phyloP scores from a whole-genome alignment of 2,329 filamentous ascomycete genomes.

The Penicillium sp. region DNA sequence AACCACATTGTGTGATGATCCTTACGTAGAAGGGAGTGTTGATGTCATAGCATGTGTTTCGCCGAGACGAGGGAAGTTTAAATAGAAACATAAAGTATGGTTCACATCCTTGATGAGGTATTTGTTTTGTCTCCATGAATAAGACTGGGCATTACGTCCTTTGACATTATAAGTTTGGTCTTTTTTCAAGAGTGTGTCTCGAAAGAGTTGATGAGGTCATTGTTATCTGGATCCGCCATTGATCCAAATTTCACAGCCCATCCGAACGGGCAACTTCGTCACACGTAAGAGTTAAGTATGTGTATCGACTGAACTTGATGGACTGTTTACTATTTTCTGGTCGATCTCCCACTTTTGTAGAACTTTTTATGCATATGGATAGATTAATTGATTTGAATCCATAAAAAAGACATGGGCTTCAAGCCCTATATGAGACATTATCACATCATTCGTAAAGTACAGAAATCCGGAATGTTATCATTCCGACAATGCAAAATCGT shows the following conservation, averaged over 20 bases:
- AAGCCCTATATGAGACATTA: slow-evolving; percentile 6
- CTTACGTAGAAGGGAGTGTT: background rate
- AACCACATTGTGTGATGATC: background rate
- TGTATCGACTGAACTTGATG: background rate
- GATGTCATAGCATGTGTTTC: slow-evolving; percentile 8
- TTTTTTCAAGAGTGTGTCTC: background rate
- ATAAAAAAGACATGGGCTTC: background rate
- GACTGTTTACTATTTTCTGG: background rate
- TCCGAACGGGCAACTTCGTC: background rate
- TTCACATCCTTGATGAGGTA: background rate
- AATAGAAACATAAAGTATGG: background rate
- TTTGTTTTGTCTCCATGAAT: background rate
- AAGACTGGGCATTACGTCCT: background rate
- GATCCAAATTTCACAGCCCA: background rate
- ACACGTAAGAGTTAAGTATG: too few species aligned
- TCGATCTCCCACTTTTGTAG: background rate
- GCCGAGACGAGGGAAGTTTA: background rate
- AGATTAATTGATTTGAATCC: background rate
- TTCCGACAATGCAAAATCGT: background rate
- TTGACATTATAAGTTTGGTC: background rate
- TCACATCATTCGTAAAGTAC: slow-evolving; percentile 8
- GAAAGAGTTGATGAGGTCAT: background rate
- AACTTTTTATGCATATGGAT: background rate
- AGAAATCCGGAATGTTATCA: background rate
- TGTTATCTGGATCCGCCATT: background rate